phyloP scores from a whole-genome alignment of 306 rosid species.

The Medicago lupulina region DNA sequence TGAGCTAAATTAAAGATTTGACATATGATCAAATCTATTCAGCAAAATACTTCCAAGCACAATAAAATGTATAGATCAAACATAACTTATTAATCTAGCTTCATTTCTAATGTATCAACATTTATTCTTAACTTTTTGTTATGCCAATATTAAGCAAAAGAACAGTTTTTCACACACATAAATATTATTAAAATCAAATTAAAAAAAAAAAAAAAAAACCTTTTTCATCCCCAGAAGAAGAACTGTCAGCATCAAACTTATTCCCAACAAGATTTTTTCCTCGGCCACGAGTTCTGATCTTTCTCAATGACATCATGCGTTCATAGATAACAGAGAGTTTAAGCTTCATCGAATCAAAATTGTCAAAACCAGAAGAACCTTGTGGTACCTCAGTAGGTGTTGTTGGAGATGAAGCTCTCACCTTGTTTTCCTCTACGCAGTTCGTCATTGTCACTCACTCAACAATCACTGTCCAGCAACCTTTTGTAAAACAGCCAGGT shows the following conservation, averaged over 20 bases:
- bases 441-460: not conserved
- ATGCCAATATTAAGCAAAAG: not conserved
- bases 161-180: not conserved
- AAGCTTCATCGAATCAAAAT: not conserved
- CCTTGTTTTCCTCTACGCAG: not conserved
- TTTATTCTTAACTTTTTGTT: not conserved
- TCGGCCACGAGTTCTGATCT: not conserved
- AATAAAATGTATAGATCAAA: slow-evolving; percentile 17
- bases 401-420: not conserved
- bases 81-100: slow-evolving; percentile 4
- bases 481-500: not conserved
- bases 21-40: slow-evolving; percentile 12
- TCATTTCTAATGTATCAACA: too few relatives aligned
- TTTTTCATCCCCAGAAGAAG: not conserved
- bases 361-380: not conserved
- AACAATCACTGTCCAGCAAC: not conserved
- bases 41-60: slow-evolving; percentile 11
- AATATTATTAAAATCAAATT: not conserved
- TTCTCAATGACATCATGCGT: not conserved
- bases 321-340: not conserved
- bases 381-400: not conserved
- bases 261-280: not conserved
- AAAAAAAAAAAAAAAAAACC: not conserved
- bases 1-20: not conserved
- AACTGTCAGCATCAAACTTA: not conserved